A percentile compares a stretch with the other conserved stretches of the same genome.
Conservation (phyloP, 1,284 basidiomycete species). For the Phlebopus sp. region DNA sequence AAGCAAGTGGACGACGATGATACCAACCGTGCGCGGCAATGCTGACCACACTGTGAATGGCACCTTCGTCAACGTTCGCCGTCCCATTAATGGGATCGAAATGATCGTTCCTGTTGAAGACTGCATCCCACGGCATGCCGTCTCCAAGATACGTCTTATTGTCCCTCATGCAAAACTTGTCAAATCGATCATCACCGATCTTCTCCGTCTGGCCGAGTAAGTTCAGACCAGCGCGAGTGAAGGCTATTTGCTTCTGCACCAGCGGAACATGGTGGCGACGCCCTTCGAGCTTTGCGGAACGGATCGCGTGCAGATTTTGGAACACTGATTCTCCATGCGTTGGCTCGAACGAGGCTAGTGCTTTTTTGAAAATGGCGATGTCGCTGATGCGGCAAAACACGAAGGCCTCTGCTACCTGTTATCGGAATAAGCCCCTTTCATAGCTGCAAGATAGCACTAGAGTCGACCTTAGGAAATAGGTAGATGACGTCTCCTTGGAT, state of each 20-base stretch:
- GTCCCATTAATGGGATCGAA: slow-evolving; percentile 1
- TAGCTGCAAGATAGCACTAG: background rate
- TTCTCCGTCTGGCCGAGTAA: slow-evolving; percentile 7
- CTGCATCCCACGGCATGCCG: slow-evolving; percentile 11
- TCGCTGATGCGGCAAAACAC: slow-evolving; percentile 15
- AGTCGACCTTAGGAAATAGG: slow-evolving; percentile 13
- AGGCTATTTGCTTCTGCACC: slow-evolving; percentile 15
- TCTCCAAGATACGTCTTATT: slow-evolving; percentile 18
- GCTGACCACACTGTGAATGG: slow-evolving; percentile 19
- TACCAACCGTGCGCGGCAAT: slow-evolving; percentile 13
- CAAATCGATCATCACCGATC: slow-evolving; percentile 15
- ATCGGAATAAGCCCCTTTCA: background rate
- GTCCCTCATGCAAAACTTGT: slow-evolving; percentile 14
- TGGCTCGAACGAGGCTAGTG: slow-evolving; percentile 9
- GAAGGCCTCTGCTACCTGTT: slow-evolving; percentile 11
- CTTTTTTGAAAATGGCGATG: slow-evolving; percentile 6
- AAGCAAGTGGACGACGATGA: background rate
- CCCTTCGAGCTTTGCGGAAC: background rate
- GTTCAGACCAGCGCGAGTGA: slow-evolving; percentile 15
- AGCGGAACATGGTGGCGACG: background rate
- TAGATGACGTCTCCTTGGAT: slow-evolving; percentile 14
- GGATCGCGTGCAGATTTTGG: slow-evolving; percentile 1
- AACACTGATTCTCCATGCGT: slow-evolving; percentile 5
- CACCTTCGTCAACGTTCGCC: slow-evolving; percentile 6
- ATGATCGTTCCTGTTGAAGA: slow-evolving; percentile 10